Evolutionary conservation across 2,329 filamentous ascomycete genomes (phyloP), one percentile per base, ranked within the genome.

Genomic region (Pyrenophora teres): DNA sequence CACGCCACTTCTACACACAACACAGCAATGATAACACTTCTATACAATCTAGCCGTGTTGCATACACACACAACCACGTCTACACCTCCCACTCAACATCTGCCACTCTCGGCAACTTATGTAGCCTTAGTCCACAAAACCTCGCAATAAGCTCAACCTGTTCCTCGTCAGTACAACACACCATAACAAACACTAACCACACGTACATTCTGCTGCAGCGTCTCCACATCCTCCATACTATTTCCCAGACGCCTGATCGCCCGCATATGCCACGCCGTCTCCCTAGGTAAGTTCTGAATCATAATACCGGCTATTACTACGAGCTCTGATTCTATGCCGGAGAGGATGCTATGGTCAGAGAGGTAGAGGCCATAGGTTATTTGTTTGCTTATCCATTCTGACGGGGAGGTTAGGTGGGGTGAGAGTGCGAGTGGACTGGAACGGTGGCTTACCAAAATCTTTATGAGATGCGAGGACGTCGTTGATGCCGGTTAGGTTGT

Each of bases 351-450:
- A 21, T 82, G 78, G 63, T 85, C 82, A 8, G 78, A 80, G 0
- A 86, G 76, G 57, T 81, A 85, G 9, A 85, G 70, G 0, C 83
- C 83, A 52, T 85, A 85, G 0, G 80, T 84, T 51, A 86, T 83
- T 46, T 83, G 72, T 15, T 76, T 72, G 15, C 76, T 79, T 6
- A 84, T 69, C 79, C 80, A 85, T 3, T 74, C 76, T 70, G n/a
- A 23, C 15, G 15, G 15, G 15, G 15, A 15, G 15, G 15, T 15
- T 15, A 15, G 15, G 15, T 15, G 15, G 15, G 15, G 15, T 15
- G 15, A 15, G 15, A 15, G 15, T 15, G 15, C 15, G 15, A 15
- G 15, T 15, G 15, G 15, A 15, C 15, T 21, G 19, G 19, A 5
- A 21, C 3, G 7, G 18, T 43, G 30, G 48, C 58, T 25, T 40